Base-by-base conservation (phyloP, 257 asterid species). In the Fraxinus americana region DNA sequence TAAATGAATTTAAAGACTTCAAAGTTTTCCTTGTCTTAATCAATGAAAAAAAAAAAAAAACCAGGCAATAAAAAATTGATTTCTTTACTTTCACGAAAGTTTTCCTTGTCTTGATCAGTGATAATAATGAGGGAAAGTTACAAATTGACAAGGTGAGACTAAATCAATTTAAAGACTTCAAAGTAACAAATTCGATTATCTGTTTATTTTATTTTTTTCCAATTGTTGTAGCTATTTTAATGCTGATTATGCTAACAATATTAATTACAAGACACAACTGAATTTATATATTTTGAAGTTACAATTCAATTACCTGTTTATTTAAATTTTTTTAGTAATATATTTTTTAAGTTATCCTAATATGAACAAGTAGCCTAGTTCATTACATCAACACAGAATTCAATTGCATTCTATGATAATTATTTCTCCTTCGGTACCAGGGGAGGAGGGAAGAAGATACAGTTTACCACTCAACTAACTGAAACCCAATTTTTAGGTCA, bases 401-500 rank as follows among this genome's bases (percentile, higher is more conserved):
- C 59, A n/a, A 52, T 35, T 48, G 32, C 69, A 63, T 8, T 34
- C 17, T 23, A 41, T n/a, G 72, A 73, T 2, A 21, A 43, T 23
- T 54, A 39, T 27, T 21, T 61, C 67, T 13, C 75, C 59, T 63
- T 71, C 30, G 2, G 59, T 57, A 48, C 66, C 14, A 67, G n/a
- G 11, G 30, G 78, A 32, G 72, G 48, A 38, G 35, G 17, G 38
- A 67, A 3, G 67, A 66, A 4, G 17, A 52, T 34, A 36, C 29
- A 16, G 76, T 39, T 45, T 14, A 35, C 66, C 38, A 11, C 52
- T 25, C 69, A 63, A 63, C 66, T n/a, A 67, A 54, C 14, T 63
- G 29, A 30, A 38, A 72, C 77, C 30, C 29, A 77, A 36, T 10
- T 43, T 43, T 43, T 30, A n/a, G 57, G 41, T 61, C 25, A 72